Percentiles rank a stretch among this genome's conserved stretches.
Evolutionary conservation across 768 basidiomycete genomes (phyloP).

Genomic region (Kwoniella heveanensis): DNA sequence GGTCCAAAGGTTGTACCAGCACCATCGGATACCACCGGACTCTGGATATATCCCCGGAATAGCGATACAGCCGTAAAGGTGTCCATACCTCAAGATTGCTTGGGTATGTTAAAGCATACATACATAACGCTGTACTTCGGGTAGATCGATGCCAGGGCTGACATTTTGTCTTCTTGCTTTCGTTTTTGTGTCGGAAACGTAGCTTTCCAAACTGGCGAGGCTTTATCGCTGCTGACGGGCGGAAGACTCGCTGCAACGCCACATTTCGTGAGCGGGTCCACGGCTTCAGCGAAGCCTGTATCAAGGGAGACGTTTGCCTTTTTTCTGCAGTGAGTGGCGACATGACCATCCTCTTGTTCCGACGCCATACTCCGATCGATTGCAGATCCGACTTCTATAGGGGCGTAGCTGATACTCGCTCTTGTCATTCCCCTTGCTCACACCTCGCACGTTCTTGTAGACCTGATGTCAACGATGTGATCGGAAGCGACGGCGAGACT

Average conservation of each 20-base stretch:
- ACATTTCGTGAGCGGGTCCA: conserved; percentile 83
- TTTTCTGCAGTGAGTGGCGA: conserved; percentile 57
- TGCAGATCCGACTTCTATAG: no score
- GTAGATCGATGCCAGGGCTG: neutral
- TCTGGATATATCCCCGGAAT: conserved; percentile 81
- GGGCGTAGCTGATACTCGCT: neutral
- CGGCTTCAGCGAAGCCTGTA: conserved; percentile 55
- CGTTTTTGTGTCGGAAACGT: no score
- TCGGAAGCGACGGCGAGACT: conserved; percentile 68
- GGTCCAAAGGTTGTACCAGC: conserved; percentile 59
- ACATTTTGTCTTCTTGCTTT: neutral
- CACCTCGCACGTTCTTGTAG: conserved; percentile 58
- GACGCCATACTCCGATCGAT: neutral
- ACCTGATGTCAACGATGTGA: conserved; percentile 75
- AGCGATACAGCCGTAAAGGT: conserved; percentile 78
- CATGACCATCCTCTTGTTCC: neutral
- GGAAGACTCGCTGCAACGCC: conserved; percentile 84
- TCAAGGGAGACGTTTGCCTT: conserved; percentile 73
- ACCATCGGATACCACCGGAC: conserved; percentile 76
- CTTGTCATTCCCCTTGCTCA: neutral
- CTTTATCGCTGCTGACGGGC: conserved; percentile 83
- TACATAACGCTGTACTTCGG: no score
- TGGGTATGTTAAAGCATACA: conserved; percentile 42
- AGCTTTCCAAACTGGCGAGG: conserved; percentile 97
- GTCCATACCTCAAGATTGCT: conserved; percentile 68